Evolutionary conservation across 495 filamentous ascomycete species (phyloP), one percentile per base, ranked within the genome.

Genomic region (Clavariopsis aquatica): DNA sequence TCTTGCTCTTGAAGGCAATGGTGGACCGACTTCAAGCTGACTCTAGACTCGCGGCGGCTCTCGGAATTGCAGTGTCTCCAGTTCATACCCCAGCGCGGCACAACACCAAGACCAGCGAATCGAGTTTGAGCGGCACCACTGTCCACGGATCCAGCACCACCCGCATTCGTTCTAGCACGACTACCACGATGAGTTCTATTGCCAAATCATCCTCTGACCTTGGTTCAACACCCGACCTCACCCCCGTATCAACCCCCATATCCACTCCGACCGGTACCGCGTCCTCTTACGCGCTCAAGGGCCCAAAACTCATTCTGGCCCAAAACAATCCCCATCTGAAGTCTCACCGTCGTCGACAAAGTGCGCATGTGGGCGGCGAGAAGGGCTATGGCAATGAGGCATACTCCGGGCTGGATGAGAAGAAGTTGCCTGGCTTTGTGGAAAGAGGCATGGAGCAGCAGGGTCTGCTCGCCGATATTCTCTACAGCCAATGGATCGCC

Each of bases 401-500:
- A 20, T 51, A 69, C 52, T 76, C 52, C 15, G 60, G 72, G 52
- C 73, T 76, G 55, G 75, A 78, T 45, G 83, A 85, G 69, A 70
- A 57, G 68, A 82, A 81, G 72, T 63, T 78, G 29, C 75, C 78
- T 9, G 78, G 76, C 1, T 24, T 67, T 28, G 64, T 68, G 23
- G 78, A 83, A 49, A 81, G 86, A 5, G 93, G 91, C 3, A 93
- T 96, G 91, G 92, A 96, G 73, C 91, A 96, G 74, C 89, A 89
- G 59, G 91, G 90, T 71, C 85, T 93, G 73, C 78, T 98, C 26
- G 89, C 90, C 12, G 92, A 97, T 77, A 88, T 96, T 27, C 82
- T 98, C 20, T 98, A 96, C 76, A 80, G 85, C 45, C 83, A 93
- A 23, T 98, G 94, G 94, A 82, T 89, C 0, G 90, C 95, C 63